A percentile compares a stretch with the other conserved stretches of the same genome.
Conservation (phyloP, 257 asterid species). For the Solanum appendiculatum region DNA sequence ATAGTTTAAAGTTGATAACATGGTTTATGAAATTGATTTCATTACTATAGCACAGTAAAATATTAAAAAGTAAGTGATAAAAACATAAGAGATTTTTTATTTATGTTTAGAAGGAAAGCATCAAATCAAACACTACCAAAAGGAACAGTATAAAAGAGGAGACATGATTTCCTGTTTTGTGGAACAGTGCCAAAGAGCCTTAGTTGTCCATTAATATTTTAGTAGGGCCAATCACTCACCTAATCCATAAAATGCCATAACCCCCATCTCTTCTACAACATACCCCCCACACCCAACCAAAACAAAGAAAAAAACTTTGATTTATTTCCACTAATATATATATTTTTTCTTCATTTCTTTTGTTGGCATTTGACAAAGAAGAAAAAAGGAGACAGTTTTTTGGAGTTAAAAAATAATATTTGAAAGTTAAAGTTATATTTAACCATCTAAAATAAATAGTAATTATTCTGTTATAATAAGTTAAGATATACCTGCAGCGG, state of each 20-base stretch:
- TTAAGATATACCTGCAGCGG: too few species aligned
- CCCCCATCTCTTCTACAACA: neutral
- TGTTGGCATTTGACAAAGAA: constrained; percentile 20
- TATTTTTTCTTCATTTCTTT: neutral
- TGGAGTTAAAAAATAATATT: neutral
- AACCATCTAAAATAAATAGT: neutral
- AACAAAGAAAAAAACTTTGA: neutral
- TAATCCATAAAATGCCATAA: constrained; percentile 26
- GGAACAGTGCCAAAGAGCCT: constrained; percentile 26
- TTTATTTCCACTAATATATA: neutral
- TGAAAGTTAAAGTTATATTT: neutral
- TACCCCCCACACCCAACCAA: accelerated
- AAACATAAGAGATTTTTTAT: neutral
- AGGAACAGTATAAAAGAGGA: neutral
- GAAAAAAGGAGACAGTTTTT: neutral
- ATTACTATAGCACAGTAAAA: neutral
- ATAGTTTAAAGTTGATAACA: neutral
- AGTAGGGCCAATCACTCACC: constrained; percentile 27
- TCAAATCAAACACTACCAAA: constrained; percentile 1
- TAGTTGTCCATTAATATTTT: constrained; percentile 34
- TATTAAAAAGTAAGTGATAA: neutral
- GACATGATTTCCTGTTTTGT: constrained; percentile 23
- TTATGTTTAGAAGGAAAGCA: neutral
- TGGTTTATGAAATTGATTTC: neutral
- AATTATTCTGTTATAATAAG: neutral